Evolutionary conservation across 2,329 filamentous ascomycete species (phyloP).

Genomic region (Fusarium hostae): DNA sequence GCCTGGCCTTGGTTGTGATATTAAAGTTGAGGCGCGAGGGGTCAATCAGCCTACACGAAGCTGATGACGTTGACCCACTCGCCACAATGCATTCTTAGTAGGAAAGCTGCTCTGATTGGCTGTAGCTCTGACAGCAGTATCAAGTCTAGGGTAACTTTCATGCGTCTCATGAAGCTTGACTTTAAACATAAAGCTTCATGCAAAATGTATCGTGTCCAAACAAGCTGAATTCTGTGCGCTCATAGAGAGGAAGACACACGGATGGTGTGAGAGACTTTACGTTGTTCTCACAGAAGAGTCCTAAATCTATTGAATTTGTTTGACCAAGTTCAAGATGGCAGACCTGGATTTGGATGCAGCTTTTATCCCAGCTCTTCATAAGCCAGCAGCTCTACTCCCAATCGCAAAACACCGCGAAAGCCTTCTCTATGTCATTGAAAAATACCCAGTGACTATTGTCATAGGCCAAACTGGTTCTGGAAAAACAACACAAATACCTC

Average conservation of each 20-base stretch:
- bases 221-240: background rate
- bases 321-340: constrained; percentile 54
- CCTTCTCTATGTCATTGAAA: constrained; percentile 88
- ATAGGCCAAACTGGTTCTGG: constrained; percentile 95
- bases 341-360: constrained; percentile 67
- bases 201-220: background rate
- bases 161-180: constrained; percentile 1
- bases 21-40: constrained; percentile 48
- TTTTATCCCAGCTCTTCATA: constrained; percentile 86
- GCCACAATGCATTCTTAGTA: constrained; percentile 38
- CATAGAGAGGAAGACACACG: background rate
- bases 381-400: constrained; percentile 83
- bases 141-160: constrained; percentile 30
- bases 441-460: constrained; percentile 84
- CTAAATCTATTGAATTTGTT: background rate
- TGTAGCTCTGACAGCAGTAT: background rate
- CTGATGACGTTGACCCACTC: constrained; percentile 55
- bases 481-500: constrained; percentile 95
- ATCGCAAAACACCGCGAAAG: constrained; percentile 85
- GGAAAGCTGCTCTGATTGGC: constrained; percentile 21
- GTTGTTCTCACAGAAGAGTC: background rate
- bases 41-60: constrained; percentile 46
- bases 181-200: background rate
- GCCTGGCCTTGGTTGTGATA: constrained; percentile 44
- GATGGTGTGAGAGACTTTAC: background rate